A percentile compares a stretch with the other conserved stretches of the same genome.
phyloP scores from a whole-genome alignment of 305 asterid species.

The Fraxinus ornus region DNA sequence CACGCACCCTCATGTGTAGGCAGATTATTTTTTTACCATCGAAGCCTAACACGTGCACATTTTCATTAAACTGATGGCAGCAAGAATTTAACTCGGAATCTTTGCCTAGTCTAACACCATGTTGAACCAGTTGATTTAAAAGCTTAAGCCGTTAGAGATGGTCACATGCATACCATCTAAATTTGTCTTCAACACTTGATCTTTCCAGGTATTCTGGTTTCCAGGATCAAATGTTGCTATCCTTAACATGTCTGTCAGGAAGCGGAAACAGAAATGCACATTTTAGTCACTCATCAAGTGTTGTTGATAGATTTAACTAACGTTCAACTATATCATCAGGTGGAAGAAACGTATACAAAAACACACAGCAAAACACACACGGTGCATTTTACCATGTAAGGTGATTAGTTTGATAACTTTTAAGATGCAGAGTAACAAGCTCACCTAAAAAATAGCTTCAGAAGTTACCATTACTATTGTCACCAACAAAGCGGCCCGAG shows the following conservation, averaged over 20 bases:
- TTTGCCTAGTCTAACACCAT: neutral
- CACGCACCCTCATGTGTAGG: neutral
- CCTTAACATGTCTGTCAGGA: neutral
- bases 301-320: neutral
- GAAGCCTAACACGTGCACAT: neutral
- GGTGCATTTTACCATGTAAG: neutral
- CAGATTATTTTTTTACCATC: neutral
- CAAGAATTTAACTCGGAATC: neutral
- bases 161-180: neutral
- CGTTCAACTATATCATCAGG: neutral
- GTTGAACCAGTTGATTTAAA: neutral
- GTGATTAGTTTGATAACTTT: neutral
- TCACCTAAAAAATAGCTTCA: conserved; percentile 35
- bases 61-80: neutral
- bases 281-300: neutral
- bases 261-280: neutral
- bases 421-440: neutral
- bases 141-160: neutral
- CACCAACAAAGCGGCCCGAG: conserved; percentile 39
- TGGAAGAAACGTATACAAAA: neutral
- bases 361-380: neutral
- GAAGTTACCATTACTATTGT: conserved; percentile 28
- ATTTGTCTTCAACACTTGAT: neutral
- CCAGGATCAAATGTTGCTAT: neutral
- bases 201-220: neutral